A percentile compares a stretch with the other conserved stretches of the same genome.
These are phyloP conservation scores for Hondaea fermentalgiana DNA, from an alignment of 108 stramenopile species.

Conservation along the genomic window DNA sequence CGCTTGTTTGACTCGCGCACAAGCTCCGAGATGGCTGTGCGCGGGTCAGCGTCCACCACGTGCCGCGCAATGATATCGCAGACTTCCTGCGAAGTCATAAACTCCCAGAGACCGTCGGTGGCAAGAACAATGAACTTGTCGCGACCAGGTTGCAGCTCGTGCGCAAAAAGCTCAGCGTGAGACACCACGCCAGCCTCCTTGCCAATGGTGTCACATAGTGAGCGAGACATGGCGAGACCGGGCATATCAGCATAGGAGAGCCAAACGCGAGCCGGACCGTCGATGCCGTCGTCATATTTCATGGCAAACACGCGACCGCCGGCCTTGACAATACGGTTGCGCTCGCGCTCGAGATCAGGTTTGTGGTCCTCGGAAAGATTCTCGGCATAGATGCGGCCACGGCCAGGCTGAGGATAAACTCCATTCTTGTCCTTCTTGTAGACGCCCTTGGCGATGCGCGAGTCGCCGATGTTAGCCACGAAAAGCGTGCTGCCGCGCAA, in stretches of 20 bases:
- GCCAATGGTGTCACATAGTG: slow-evolving; percentile 88
- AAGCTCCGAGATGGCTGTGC: slow-evolving; percentile 74
- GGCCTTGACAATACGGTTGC: slow-evolving; percentile 78
- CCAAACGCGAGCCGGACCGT: slow-evolving; percentile 97
- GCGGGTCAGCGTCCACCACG: slow-evolving; percentile 61
- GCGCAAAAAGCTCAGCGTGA: slow-evolving; percentile 82
- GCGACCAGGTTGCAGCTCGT: neutral
- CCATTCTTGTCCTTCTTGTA: neutral
- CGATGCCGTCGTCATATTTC: slow-evolving; percentile 95
- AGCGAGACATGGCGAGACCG: slow-evolving; percentile 93
- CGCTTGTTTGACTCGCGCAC: slow-evolving; percentile 79
- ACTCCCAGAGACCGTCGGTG: slow-evolving; percentile 96
- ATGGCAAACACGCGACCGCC: slow-evolving; percentile 97
- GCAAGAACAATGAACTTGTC: slow-evolving; percentile 76
- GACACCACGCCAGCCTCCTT: slow-evolving; percentile 94
- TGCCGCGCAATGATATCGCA: slow-evolving; percentile 63
- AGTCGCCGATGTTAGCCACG: slow-evolving; percentile 91
- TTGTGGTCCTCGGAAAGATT: slow-evolving; percentile 94
- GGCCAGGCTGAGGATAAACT: slow-evolving; percentile 37
- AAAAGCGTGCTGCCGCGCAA: slow-evolving; percentile 72
- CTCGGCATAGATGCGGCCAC: slow-evolving; percentile 42
- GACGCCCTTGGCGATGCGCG: slow-evolving; percentile 56
- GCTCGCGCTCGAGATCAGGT: slow-evolving; percentile 88
- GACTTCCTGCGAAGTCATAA: slow-evolving; percentile 82
- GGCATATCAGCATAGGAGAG: slow-evolving; percentile 95